Conservation (phyloP, 192 early-diverging fungal species). For the Dissophora globulifera region DNA sequence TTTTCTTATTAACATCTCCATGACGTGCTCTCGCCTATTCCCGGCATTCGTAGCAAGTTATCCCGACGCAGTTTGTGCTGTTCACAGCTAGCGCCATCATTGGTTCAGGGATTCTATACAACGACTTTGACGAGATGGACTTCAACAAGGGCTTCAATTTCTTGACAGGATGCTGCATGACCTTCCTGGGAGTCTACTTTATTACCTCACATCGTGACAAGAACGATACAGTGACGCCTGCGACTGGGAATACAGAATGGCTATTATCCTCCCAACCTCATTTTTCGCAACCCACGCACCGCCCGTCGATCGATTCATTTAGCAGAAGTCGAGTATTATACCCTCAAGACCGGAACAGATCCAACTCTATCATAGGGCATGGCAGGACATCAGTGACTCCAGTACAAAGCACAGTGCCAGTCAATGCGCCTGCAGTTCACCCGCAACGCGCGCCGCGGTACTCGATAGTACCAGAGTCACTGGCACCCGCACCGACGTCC, state of each 20-base stretch:
- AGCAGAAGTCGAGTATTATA: constrained; percentile 11
- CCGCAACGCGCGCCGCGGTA: too few relatives aligned
- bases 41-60: constrained; percentile 70
- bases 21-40: too few relatives aligned
- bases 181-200: constrained; percentile 75
- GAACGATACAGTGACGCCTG: not conserved
- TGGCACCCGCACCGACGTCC: constrained; percentile 15
- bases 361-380: constrained; percentile 17
- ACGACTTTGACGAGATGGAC: constrained; percentile 69
- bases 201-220: constrained; percentile 68
- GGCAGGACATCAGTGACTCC: constrained; percentile 9
- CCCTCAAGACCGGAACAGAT: constrained; percentile 7
- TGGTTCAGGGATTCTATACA: constrained; percentile 73
- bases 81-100: constrained; percentile 78
- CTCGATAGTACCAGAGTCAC: too few relatives aligned
- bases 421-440: constrained; percentile 10
- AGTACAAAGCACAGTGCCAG: constrained; percentile 1
- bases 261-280: constrained; percentile 14
- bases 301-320: constrained; percentile 23
- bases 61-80: constrained; percentile 82
- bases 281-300: constrained; percentile 15
- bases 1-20: too few relatives aligned
- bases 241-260: constrained; percentile 17
- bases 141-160: constrained; percentile 59
- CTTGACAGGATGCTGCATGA: constrained; percentile 67